Evolutionary conservation across 1,284 basidiomycete species (phyloP).

Genomic region (Porodaedalea pini): DNA sequence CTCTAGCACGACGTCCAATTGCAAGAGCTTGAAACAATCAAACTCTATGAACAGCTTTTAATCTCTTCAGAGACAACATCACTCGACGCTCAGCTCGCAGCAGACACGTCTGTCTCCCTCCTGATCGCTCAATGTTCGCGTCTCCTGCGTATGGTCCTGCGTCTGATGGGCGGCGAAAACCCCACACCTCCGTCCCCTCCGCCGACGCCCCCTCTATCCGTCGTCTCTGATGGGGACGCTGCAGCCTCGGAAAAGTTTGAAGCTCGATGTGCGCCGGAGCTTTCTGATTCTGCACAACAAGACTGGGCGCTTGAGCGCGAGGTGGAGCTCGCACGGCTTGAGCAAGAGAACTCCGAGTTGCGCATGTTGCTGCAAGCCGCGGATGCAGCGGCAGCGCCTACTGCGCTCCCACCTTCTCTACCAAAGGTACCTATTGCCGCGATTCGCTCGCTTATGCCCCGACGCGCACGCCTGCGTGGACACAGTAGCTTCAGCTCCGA

Average conservation of each 20-base stretch:
- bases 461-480: conserved; percentile 5
- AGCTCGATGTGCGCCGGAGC: conserved; percentile 10
- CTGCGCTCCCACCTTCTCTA: conserved; percentile 8
- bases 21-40: conserved; percentile 86
- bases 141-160: conserved; percentile 70
- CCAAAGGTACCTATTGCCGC: conserved; percentile 11
- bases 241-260: conserved; percentile 4
- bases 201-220: conserved; percentile 1
- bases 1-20: conserved; percentile 89
- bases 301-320: conserved; percentile 85
- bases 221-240: background rate
- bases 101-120: conserved; percentile 62
- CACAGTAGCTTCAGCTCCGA: conserved; percentile 16
- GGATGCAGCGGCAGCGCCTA: conserved; percentile 8
- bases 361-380: conserved; percentile 54
- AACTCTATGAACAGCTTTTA: conserved; percentile 87
- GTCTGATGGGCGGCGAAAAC: conserved; percentile 59
- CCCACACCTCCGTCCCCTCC: conserved; percentile 12
- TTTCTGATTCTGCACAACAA: conserved; percentile 25
- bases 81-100: conserved; percentile 56
- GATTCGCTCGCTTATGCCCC: conserved; percentile 9
- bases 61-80: conserved; percentile 74
- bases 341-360: conserved; percentile 82
- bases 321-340: conserved; percentile 78
- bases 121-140: conserved; percentile 73